Evolutionary conservation across 345 rosid species (phyloP).

Genomic region (Barbarea vulgaris): DNA sequence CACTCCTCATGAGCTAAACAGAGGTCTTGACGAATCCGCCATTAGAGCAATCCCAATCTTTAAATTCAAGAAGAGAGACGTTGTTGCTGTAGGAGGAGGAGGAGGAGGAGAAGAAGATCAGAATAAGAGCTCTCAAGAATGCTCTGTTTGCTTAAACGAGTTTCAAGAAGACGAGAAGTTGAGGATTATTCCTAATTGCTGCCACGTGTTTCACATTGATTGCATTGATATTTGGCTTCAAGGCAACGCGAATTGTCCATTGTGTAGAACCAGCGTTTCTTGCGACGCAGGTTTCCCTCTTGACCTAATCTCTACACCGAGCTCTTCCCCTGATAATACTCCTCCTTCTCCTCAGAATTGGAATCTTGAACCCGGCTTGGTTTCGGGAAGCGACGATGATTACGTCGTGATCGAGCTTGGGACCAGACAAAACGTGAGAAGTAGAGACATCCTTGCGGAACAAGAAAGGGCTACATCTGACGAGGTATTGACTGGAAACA

Average conservation of each 20-base stretch:
- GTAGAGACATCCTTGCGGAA: slow-evolving; percentile 43
- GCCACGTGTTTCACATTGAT: slow-evolving; percentile 89
- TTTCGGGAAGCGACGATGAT: slow-evolving; percentile 56
- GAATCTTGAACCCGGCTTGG: slow-evolving; percentile 18
- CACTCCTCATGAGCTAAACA: slow-evolving; percentile 46
- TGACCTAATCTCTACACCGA: slow-evolving; percentile 51
- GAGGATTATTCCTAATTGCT: slow-evolving; percentile 71
- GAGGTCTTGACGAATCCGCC: slow-evolving; percentile 78
- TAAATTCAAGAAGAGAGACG: slow-evolving; percentile 59
- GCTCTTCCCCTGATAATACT: slow-evolving; percentile 49
- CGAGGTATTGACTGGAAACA: slow-evolving; percentile 34
- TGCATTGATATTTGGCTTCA: slow-evolving; percentile 97
- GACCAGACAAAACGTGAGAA: slow-evolving; percentile 27
- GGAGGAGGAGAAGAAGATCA: slow-evolving; percentile 40
- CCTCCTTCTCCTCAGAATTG: slow-evolving; percentile 36
- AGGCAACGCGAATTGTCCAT: slow-evolving; percentile 84
- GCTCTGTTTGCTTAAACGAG: slow-evolving; percentile 89
- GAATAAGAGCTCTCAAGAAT: slow-evolving; percentile 55
- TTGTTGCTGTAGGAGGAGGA: background rate
- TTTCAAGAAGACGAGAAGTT: slow-evolving; percentile 87
- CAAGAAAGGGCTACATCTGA: slow-evolving; percentile 54
- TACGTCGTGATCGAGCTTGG: slow-evolving; percentile 82
- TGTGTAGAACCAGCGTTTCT: slow-evolving; percentile 86
- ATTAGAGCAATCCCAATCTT: slow-evolving; percentile 83
- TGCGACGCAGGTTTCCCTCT: slow-evolving; percentile 42